Conservation (phyloP, 441 rosid genomes). For the Erodium moschatum region DNA sequence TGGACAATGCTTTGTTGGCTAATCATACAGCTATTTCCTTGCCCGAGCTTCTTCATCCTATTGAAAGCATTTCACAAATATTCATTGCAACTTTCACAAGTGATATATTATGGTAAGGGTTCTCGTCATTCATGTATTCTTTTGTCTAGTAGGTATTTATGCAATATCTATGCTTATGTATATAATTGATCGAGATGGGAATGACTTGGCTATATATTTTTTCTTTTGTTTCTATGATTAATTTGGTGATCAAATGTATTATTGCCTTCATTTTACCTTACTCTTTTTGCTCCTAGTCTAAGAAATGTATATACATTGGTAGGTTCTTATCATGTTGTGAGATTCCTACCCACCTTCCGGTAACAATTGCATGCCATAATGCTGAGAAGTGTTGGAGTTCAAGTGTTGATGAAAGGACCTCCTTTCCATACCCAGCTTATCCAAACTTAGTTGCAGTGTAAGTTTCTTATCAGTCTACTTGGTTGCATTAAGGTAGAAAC, state of each 20-base stretch:
- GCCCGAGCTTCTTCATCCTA: constrained; percentile 69
- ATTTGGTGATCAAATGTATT: too few species aligned
- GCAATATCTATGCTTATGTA: not conserved
- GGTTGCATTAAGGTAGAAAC: constrained; percentile 4
- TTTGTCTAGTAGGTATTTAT: not conserved
- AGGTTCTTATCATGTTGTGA: constrained; percentile 72
- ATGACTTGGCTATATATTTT: not conserved
- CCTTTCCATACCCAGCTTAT: constrained; percentile 50
- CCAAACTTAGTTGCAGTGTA: constrained; percentile 74
- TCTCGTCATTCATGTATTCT: not conserved
- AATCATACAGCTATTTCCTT: constrained; percentile 46
- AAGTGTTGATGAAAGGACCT: constrained; percentile 47
- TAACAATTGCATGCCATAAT: constrained; percentile 80
- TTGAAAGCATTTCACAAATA: constrained; percentile 48
- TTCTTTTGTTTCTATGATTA: constrained; percentile 4
- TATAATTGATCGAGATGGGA: not conserved
- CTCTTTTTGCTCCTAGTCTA: constrained; percentile 11
- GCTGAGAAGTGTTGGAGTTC: constrained; percentile 78
- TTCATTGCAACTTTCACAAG: constrained; percentile 86
- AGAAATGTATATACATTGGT: constrained; percentile 21
- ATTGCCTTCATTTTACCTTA: not conserved
- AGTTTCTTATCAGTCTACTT: constrained; percentile 24
- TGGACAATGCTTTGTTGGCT: constrained; percentile 31
- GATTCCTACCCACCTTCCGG: constrained; percentile 67
- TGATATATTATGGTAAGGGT: constrained; percentile 61